A percentile compares a stretch with the other conserved stretches of the same genome.
Conservation (phyloP, 139 green algal genomes). For the Prasinococcaceae sp. region DNA sequence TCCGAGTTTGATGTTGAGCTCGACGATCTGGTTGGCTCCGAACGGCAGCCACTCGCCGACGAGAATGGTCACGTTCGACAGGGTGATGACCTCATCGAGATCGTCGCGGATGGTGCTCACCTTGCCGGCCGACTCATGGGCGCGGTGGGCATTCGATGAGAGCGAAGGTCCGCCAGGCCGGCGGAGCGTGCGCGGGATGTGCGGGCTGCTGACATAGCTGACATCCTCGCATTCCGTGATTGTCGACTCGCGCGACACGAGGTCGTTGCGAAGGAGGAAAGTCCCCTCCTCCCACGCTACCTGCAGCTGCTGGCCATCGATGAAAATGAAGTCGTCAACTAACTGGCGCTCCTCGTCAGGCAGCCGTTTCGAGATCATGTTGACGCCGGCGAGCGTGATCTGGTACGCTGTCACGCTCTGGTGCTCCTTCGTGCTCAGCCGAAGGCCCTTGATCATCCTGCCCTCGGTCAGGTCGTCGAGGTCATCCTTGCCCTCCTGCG, state of each 20-base stretch:
- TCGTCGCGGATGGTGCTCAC: slow-evolving; percentile 16
- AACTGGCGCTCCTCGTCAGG: slow-evolving; percentile 9
- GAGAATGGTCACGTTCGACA: slow-evolving; percentile 13
- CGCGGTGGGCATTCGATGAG: slow-evolving; percentile 7
- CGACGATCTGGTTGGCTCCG: slow-evolving; percentile 17
- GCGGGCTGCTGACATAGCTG: slow-evolving; percentile 10
- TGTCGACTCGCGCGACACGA: slow-evolving; percentile 1
- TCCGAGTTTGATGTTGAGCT: slow-evolving; percentile 15
- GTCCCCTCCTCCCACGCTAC: slow-evolving; percentile 11
- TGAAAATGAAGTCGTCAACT: slow-evolving; percentile 8
- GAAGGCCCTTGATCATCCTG: slow-evolving; percentile 4
- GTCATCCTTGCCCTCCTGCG: slow-evolving; percentile 15
- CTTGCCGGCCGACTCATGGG: slow-evolving; percentile 5
- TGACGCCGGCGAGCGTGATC: slow-evolving; percentile 1
- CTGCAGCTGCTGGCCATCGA: slow-evolving; percentile 8
- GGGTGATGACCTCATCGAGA: slow-evolving; percentile 17
- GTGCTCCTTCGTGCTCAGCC: slow-evolving; percentile 6
- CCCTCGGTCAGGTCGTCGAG: slow-evolving; percentile 16
- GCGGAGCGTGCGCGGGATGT: slow-evolving; percentile 8
- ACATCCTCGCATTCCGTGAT: slow-evolving; percentile 14
- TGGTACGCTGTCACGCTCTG: slow-evolving; percentile 11
- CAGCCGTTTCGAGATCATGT: slow-evolving; percentile 10
- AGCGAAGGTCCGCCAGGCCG: slow-evolving; percentile 2
- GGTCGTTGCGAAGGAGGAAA: slow-evolving; percentile 5
- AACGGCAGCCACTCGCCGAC: slow-evolving; percentile 19